These are phyloP conservation scores for Neoboletus magnificus DNA, from an alignment of 768 basidiomycete species.

Conservation along the genomic window DNA sequence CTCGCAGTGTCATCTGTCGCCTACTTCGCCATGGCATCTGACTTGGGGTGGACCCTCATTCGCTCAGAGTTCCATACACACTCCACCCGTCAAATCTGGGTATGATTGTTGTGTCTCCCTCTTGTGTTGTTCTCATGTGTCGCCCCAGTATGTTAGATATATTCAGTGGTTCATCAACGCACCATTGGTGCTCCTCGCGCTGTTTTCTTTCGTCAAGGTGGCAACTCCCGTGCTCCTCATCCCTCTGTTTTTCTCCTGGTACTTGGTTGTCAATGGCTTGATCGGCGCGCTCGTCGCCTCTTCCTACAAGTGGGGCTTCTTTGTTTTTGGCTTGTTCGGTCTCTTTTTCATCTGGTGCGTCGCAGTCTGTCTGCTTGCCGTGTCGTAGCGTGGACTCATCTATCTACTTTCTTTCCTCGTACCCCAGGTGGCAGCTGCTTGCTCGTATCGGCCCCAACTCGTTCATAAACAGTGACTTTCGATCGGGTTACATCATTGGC, in stretches of 20 bases:
- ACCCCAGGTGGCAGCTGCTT: slow-evolving; percentile 30
- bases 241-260: slow-evolving; percentile 37
- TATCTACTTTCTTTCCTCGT: background rate
- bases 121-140: background rate
- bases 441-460: slow-evolving; percentile 24
- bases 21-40: slow-evolving; percentile 56
- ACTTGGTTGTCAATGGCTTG: slow-evolving; percentile 44
- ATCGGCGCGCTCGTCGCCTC: slow-evolving; percentile 50
- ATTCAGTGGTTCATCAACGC: slow-evolving; percentile 58
- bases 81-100: slow-evolving; percentile 41
- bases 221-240: slow-evolving; percentile 47
- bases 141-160: slow-evolving; percentile 47
- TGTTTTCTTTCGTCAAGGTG: slow-evolving; percentile 46
- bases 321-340: slow-evolving; percentile 42
- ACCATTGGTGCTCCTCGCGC: slow-evolving; percentile 45
- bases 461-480: slow-evolving; percentile 25
- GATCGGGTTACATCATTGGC: slow-evolving; percentile 30
- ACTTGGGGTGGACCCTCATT: slow-evolving; percentile 49
- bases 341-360: slow-evolving; percentile 50
- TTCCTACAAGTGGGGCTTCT: slow-evolving; percentile 56
- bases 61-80: slow-evolving; percentile 32
- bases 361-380: slow-evolving; percentile 5
- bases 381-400: background rate
- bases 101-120: slow-evolving; percentile 19
- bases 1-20: slow-evolving; percentile 43